Evolutionary conservation across 2,329 filamentous ascomycete genomes (phyloP), one percentile per base, ranked within the genome.

Genomic region (Cytospora piceicola): DNA sequence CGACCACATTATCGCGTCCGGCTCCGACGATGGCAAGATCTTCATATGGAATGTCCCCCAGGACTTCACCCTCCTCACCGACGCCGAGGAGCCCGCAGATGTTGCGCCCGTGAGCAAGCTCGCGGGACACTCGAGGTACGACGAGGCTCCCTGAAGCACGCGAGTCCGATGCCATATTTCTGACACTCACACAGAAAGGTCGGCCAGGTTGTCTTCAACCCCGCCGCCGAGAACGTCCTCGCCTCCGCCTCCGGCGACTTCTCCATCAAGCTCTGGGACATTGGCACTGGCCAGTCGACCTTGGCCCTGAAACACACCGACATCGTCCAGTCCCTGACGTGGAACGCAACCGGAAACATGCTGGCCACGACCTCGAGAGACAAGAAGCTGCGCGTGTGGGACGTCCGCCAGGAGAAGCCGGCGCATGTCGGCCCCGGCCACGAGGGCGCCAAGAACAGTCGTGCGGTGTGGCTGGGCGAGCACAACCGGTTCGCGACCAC

Each of bases 381-480:
- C 86, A 99, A 99, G 89, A 97, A 97, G 83, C 85, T 99, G 70
- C 90, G 95, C 68, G 89, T 98, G 69, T 99, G 95, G 95, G 95
- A 99, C 83, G 93, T 94, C 66, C 90, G 95, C 75, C 94, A 97
- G 82, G 91, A 98, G 80, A 90, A 87, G 78, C 87, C 94, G 17
- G 91, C 90, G 6, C 91, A 96, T 74, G 94, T 97, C 76, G 88
- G 90, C 17, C 81, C 88, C 6, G 95, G 95, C 68, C 95, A 99
- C 77, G 85, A 89, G 34, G 95, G 95, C 65, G 95, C 95, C 71
- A 99, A 99, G 86, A 98, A 96, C 83, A 97, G 94, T 80, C 90
- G 95, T 75, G 90, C 91, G 34, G 94, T 97, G 17, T 99, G 95
- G 95, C 86, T 99, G 85, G 95, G 94, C 75, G 95, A 98, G 79